These are phyloP conservation scores for Tardiomyces digboiensis DNA, from an alignment of 1,139 yeast species.

Conservation along the genomic window DNA sequence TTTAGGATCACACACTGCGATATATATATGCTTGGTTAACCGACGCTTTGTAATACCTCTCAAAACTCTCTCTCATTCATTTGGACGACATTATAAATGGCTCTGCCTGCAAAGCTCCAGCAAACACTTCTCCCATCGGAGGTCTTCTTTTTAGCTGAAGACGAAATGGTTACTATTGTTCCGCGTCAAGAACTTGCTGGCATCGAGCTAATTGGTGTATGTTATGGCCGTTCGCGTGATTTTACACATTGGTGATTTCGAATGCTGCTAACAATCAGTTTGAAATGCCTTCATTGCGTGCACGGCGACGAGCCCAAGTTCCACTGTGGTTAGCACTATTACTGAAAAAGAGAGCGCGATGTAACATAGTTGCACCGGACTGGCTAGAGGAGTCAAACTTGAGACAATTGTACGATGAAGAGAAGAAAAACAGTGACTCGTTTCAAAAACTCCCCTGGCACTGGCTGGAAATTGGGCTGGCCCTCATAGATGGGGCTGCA, in stretches of 20 bases:
- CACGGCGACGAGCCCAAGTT: slow-evolving; percentile 60
- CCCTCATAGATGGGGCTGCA: slow-evolving; percentile 51
- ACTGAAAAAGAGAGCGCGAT: slow-evolving; percentile 74
- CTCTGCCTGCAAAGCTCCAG: slow-evolving; percentile 49
- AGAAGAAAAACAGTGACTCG: slow-evolving; percentile 42
- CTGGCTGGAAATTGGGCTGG: slow-evolving; percentile 78
- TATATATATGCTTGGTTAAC: too few relatives aligned
- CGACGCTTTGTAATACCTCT: too few relatives aligned
- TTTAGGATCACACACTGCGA: too few relatives aligned
- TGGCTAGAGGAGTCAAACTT: slow-evolving; percentile 68
- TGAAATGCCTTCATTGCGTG: slow-evolving; percentile 42
- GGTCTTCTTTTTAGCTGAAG: slow-evolving; percentile 77
- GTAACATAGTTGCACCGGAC: slow-evolving; percentile 76
- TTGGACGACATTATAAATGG: too few relatives aligned
- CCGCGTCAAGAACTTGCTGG: slow-evolving; percentile 67
- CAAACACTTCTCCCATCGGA: slow-evolving; percentile 67
- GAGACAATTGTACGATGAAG: slow-evolving; percentile 56
- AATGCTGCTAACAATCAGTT: slow-evolving; percentile 18
- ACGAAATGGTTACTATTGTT: slow-evolving; percentile 57
- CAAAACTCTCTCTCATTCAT: too few relatives aligned
- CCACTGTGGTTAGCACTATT: slow-evolving; percentile 88
- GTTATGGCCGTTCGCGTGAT: slow-evolving; percentile 18
- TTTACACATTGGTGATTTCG: too few relatives aligned
- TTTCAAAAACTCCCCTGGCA: slow-evolving; percentile 72
- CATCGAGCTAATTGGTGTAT: slow-evolving; percentile 52